phyloP scores from a whole-genome alignment of 176 grass and related monocot species.

The Carex parvula region DNA sequence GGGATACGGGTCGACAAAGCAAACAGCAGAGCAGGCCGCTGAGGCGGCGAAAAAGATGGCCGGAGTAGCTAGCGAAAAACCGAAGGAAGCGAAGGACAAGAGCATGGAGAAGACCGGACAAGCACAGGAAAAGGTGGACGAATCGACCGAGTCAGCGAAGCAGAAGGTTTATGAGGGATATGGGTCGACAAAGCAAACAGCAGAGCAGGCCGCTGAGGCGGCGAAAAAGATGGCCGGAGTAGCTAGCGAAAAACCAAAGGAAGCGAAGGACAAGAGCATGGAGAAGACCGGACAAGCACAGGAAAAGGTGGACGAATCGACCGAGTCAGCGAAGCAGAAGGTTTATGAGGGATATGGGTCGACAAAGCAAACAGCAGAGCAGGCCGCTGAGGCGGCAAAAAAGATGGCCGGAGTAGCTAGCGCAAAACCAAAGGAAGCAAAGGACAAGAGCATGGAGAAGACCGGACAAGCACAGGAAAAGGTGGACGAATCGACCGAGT shows the following conservation, averaged over 20 bases:
- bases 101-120: constrained; percentile 25
- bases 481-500: constrained; percentile 10
- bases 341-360: not conserved
- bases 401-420: constrained; percentile 31
- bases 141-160: constrained; percentile 23
- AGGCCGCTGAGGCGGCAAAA: constrained; percentile 21
- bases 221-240: constrained; percentile 35
- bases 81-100: constrained; percentile 30
- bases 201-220: constrained; percentile 20
- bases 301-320: constrained; percentile 16
- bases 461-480: constrained; percentile 28
- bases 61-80: constrained; percentile 32
- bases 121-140: constrained; percentile 18
- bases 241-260: constrained; percentile 28
- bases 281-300: constrained; percentile 21
- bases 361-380: constrained; percentile 15
- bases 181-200: not conserved
- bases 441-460: constrained; percentile 24
- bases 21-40: constrained; percentile 24
- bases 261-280: constrained; percentile 32
- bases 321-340: constrained; percentile 30
- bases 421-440: constrained; percentile 37
- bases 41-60: constrained; percentile 31
- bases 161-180: not conserved
- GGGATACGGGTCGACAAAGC: not conserved